Base-by-base conservation (phyloP, 306 rosid species). In the Vigna radiata region DNA sequence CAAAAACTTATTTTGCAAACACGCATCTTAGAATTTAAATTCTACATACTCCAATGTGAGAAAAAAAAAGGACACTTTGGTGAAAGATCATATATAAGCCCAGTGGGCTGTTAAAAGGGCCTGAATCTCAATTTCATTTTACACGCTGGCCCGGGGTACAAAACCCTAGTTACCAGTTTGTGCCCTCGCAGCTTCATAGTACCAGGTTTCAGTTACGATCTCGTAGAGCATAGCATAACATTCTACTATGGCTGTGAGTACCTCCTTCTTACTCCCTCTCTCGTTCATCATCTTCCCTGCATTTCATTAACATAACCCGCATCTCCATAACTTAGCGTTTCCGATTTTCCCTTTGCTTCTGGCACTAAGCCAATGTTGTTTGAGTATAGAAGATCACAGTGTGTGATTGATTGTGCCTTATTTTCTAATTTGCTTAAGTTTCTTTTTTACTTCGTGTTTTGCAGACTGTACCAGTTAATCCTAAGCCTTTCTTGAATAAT, bases 401-500 rank as follows among this genome's bases (percentile, higher is more conserved):
- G 15, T 71, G 18, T 47, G 43, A 44, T 49, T 37, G 3, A 27
- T 25, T 9, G 25, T 64, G 17, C 49, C 8, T 74, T 68, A 8
- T 49, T 73, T 68, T 73, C 13, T 62, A 33, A 59, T 36, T 75
- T 68, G 2, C 11, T 1, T 60, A 6, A 12, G 7, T 27, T 27
- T 59, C 8, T 25, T 49, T 5, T 9, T 2, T 14, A 18, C n/a
- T 0, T 12, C 8, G 2, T 66, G 36, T 55, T 75, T 62, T 69
- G 83, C 83, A 86, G 89, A 86, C 89, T 23, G 83, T 86, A 68
- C 89, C 89, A 54, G 89, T 86, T 64, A 86, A 86, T 31, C 89
- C 89, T 49, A 86, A 86, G 64, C 89, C 89, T 31, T 86, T 86
- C 84, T 73, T 86, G 87, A 86, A 86, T 81, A 86, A 86, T 83